A percentile compares a stretch with the other conserved stretches of the same genome.
Evolutionary conservation across 2,329 filamentous ascomycete genomes (phyloP).

Genomic region (Aspergillus piperis): DNA sequence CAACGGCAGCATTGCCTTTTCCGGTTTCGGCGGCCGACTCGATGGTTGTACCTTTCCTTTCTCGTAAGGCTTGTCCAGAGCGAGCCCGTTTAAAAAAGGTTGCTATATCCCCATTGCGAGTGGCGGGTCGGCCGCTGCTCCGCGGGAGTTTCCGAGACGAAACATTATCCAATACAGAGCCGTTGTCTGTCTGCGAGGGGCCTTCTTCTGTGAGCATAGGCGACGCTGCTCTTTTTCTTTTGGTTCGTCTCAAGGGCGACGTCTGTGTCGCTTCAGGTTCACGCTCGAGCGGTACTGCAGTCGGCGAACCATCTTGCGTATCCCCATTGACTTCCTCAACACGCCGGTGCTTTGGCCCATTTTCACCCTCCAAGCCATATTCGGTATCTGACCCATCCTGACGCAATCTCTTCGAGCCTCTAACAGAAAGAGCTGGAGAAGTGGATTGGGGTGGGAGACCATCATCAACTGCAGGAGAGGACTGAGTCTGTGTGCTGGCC

Average conservation of each 20-base stretch:
- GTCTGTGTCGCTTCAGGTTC: neutral
- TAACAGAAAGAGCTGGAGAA: neutral
- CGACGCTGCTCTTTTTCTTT: slow-evolving; percentile 6
- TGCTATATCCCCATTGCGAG: neutral
- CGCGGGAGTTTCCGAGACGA: neutral
- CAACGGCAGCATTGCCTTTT: neutral
- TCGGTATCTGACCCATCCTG: slow-evolving; percentile 5
- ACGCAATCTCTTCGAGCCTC: slow-evolving; percentile 17
- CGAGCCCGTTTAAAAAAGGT: slow-evolving; percentile 21
- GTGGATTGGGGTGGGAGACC: neutral
- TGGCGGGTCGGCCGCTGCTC: neutral
- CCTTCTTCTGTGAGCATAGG: neutral
- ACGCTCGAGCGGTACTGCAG: neutral
- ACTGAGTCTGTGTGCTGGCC: neutral
- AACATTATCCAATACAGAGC: neutral
- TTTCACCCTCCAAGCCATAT: neutral
- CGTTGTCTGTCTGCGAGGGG: neutral
- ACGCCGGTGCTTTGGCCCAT: slow-evolving; percentile 22
- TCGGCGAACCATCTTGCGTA: neutral
- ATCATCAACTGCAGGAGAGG: neutral
- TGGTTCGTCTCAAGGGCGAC: neutral
- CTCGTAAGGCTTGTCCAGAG: neutral
- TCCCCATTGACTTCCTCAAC: slow-evolving; percentile 15
- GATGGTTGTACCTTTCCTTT: neutral
- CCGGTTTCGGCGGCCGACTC: neutral